Evolutionary conservation across 2,329 filamentous ascomycete genomes (phyloP).

Genomic region (Cucurbitaria berberidis): DNA sequence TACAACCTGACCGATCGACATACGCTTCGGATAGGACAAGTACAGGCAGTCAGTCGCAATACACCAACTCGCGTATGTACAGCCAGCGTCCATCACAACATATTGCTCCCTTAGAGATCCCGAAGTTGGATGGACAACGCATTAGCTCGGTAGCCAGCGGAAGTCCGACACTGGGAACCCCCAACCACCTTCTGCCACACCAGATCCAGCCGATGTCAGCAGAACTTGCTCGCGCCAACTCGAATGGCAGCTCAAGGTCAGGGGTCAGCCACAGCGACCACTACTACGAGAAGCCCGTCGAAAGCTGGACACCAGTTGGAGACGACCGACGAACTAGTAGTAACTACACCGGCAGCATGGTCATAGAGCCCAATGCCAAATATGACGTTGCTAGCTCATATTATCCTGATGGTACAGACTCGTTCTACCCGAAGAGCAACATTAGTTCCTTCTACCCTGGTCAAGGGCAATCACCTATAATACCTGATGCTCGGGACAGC

Average conservation of each 20-base stretch:
- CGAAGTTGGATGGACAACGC: constrained; percentile 62
- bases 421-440: constrained; percentile 57
- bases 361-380: constrained; percentile 47
- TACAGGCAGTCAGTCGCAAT: constrained; percentile 46
- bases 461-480: constrained; percentile 53
- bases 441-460: constrained; percentile 59
- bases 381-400: constrained; percentile 63
- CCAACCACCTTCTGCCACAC: constrained; percentile 51
- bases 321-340: constrained; percentile 50
- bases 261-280: constrained; percentile 41
- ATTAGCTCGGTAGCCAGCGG: constrained; percentile 71
- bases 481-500: constrained; percentile 70
- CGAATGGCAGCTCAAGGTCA: constrained; percentile 44
- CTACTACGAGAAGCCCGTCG: constrained; percentile 37
- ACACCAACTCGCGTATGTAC: constrained; percentile 61
- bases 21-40: constrained; percentile 50
- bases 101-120: constrained; percentile 67
- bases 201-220: constrained; percentile 46
- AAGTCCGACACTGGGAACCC: constrained; percentile 72
- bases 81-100: constrained; percentile 70
- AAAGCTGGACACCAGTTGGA: constrained; percentile 48
- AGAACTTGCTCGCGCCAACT: constrained; percentile 47
- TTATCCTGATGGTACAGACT: constrained; percentile 43
- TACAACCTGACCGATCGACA: constrained; percentile 61
- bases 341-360: constrained; percentile 52